A percentile compares a stretch with the other conserved stretches of the same genome.
These are phyloP conservation scores for Delitschia confertaspora DNA, from an alignment of 495 filamentous ascomycete genomes.

Conservation along the genomic window DNA sequence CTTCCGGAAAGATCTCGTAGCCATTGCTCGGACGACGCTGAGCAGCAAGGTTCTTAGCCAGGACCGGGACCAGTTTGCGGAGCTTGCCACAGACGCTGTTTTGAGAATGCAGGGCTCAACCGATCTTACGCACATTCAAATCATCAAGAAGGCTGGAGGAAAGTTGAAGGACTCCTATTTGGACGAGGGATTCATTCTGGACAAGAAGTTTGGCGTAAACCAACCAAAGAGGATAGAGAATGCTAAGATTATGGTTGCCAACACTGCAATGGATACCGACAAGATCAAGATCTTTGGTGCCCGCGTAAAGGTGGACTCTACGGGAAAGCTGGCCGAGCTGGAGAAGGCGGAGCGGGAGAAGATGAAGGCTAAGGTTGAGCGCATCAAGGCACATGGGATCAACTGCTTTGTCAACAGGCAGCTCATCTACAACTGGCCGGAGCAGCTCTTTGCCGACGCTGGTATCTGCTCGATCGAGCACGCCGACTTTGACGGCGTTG, in stretches of 20 bases:
- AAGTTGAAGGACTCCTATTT: constrained; percentile 96
- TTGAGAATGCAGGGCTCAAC: constrained; percentile 82
- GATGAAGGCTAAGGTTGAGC: constrained; percentile 98
- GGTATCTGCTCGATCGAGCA: constrained; percentile 98
- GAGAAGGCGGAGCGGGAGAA: constrained; percentile 97
- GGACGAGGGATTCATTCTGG: constrained; percentile 95
- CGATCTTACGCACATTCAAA: constrained; percentile 94
- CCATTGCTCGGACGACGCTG: constrained; percentile 91
- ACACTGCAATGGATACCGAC: constrained; percentile 98
- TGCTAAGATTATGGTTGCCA: constrained; percentile 93
- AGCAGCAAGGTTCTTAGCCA: constrained; percentile 96
- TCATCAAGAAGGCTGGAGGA: constrained; percentile 98
- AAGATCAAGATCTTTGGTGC: constrained; percentile 99
- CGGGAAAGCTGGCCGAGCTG: constrained; percentile 89
- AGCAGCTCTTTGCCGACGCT: constrained; percentile 95
- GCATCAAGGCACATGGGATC: constrained; percentile 96
- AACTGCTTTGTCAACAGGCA: constrained; percentile 99
- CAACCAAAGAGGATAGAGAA: constrained; percentile 96
- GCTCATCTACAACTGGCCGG: constrained; percentile 99
- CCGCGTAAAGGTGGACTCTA: constrained; percentile 87
- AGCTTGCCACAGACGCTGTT: constrained; percentile 86
- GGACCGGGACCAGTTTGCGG: constrained; percentile 85
- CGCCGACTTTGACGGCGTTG: constrained; percentile 96
- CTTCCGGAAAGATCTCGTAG: constrained; percentile 81
- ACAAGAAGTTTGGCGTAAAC: constrained; percentile 98